Evolutionary conservation across 2,329 filamentous ascomycete genomes (phyloP).

Genomic region (Cytospora schulzeri): DNA sequence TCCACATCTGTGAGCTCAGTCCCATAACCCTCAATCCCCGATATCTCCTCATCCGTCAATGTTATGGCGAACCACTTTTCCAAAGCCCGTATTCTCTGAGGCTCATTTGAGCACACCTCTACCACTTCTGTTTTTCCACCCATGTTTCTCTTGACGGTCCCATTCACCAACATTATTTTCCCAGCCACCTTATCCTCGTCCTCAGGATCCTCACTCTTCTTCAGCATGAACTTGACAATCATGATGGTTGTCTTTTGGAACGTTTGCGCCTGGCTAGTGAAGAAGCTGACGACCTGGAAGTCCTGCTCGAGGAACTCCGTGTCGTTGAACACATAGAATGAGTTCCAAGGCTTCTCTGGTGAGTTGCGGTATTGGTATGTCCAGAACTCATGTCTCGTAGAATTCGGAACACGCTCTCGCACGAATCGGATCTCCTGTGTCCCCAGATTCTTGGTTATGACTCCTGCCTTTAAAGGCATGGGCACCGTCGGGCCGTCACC

Average conservation of each 20-base stretch:
- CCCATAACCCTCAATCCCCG: slow-evolving; percentile 51
- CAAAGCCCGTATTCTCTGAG: slow-evolving; percentile 54
- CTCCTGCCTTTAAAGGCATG: slow-evolving; percentile 51
- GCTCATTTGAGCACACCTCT: slow-evolving; percentile 50
- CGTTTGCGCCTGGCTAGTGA: slow-evolving; percentile 49
- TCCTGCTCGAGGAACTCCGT: slow-evolving; percentile 64
- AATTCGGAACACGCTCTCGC: slow-evolving; percentile 49
- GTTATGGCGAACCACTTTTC: slow-evolving; percentile 55
- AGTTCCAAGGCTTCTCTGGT: slow-evolving; percentile 53
- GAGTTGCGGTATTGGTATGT: slow-evolving; percentile 62
- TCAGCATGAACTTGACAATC: slow-evolving; percentile 56
- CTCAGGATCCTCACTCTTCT: slow-evolving; percentile 39
- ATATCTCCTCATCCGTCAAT: slow-evolving; percentile 51
- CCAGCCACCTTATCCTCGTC: slow-evolving; percentile 51
- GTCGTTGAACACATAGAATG: slow-evolving; percentile 67
- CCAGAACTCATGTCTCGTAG: slow-evolving; percentile 54
- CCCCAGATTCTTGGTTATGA: slow-evolving; percentile 51
- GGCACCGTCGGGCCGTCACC: slow-evolving; percentile 62
- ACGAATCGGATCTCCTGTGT: slow-evolving; percentile 59
- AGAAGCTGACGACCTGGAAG: slow-evolving; percentile 63
- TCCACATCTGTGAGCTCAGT: slow-evolving; percentile 44
- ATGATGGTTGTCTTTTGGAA: slow-evolving; percentile 59
- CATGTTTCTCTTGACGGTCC: slow-evolving; percentile 55
- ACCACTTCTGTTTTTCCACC: slow-evolving; percentile 53
- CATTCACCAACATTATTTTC: slow-evolving; percentile 54